Conservation (phyloP, 495 filamentous ascomycete genomes). For the Immersiella caudata region DNA sequence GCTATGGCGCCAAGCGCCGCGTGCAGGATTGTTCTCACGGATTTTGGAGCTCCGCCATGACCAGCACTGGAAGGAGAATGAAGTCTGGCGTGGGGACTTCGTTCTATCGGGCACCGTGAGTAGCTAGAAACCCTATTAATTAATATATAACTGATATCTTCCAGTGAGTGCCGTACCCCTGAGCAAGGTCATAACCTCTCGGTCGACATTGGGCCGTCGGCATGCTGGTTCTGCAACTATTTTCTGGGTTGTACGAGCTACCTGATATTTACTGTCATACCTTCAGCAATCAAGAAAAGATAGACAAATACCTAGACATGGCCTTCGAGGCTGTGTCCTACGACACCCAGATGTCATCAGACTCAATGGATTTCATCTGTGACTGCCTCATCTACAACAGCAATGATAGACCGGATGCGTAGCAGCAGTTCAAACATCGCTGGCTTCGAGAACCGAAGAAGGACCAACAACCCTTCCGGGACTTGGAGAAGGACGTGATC, state of each 20-base stretch:
- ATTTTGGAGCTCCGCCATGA: conserved; percentile 67
- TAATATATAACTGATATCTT: not conserved
- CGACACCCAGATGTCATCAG: conserved; percentile 70
- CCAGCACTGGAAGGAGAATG: conserved; percentile 55
- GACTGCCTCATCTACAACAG: conserved; percentile 77
- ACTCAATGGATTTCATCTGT: conserved; percentile 73
- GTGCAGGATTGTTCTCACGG: conserved; percentile 67
- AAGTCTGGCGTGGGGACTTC: conserved; percentile 64
- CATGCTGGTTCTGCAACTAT: conserved; percentile 31
- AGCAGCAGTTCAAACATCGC: conserved; percentile 71
- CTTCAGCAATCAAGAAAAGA: conserved; percentile 22
- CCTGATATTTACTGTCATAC: conserved; percentile 10
- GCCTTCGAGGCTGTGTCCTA: conserved; percentile 62
- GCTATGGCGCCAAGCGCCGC: conserved; percentile 59
- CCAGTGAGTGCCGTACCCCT: conserved; percentile 31
- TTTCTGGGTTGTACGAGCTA: conserved; percentile 26
- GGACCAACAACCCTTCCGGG: conserved; percentile 59
- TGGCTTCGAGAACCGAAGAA: conserved; percentile 48
- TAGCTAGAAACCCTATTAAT: not conserved
- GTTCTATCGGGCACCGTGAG: conserved; percentile 75
- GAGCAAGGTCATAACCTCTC: conserved; percentile 31
- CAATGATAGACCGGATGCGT: conserved; percentile 69
- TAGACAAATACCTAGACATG: conserved; percentile 21
- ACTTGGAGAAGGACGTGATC: conserved; percentile 18
- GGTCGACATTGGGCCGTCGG: conserved; percentile 57